These are phyloP conservation scores for Artemisia tridentata DNA, from an alignment of 129 eudicot genomes.

Conservation along the genomic window DNA sequence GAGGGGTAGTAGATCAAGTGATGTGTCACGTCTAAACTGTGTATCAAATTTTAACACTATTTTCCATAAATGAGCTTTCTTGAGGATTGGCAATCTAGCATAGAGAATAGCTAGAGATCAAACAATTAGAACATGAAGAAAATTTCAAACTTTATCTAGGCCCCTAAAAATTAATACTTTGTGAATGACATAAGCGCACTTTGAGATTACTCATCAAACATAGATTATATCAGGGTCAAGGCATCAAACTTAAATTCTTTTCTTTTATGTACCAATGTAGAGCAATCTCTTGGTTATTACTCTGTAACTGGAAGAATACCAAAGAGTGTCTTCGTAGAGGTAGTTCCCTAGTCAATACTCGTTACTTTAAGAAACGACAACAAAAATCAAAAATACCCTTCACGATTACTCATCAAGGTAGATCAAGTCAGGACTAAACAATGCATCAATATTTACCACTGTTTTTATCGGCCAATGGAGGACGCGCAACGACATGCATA, in stretches of 20 bases:
- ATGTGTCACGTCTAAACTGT: not conserved
- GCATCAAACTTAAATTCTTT: not conserved
- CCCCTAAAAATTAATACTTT: not conserved
- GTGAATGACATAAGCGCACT: too few relatives aligned
- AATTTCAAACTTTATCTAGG: too few relatives aligned
- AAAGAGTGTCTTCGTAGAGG: too few relatives aligned
- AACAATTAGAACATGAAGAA: too few relatives aligned
- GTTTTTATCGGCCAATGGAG: slow-evolving; percentile 50
- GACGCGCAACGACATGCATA: slow-evolving; percentile 61
- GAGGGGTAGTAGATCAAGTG: not conserved
- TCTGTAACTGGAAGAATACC: not conserved
- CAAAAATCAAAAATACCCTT: not conserved
- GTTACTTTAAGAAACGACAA: too few relatives aligned
- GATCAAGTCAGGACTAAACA: slow-evolving; percentile 4
- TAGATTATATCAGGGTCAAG: not conserved
- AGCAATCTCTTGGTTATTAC: not conserved
- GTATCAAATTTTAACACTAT: not conserved
- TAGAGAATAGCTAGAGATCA: too few relatives aligned
- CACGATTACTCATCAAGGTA: not conserved
- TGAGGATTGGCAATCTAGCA: not conserved
- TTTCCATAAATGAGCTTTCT: not conserved
- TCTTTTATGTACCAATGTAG: not conserved
- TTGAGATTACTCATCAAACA: not conserved
- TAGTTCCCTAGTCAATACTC: not conserved
- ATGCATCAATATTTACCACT: slow-evolving; percentile 40